phyloP scores from a whole-genome alignment of 192 early-diverging fungal genomes.

The Jimgerdemannia lactiflua region DNA sequence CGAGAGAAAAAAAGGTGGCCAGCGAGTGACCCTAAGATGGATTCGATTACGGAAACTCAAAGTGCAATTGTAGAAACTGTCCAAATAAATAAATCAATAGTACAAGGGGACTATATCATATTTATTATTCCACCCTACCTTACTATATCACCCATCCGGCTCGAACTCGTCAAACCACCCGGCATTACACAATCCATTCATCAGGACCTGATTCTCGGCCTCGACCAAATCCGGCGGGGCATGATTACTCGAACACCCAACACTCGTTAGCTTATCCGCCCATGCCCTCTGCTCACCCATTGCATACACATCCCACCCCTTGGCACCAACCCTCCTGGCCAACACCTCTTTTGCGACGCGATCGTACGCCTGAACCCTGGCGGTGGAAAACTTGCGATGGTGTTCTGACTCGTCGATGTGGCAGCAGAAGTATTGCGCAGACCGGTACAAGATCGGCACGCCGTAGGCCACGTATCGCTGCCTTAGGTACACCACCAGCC shows the following conservation, averaged over 20 bases:
- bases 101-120: no score
- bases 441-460: conserved; percentile 39
- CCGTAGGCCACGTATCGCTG: conserved; percentile 20
- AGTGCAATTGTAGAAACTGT: no score
- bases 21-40: no score
- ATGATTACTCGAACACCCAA: conserved; percentile 44
- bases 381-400: conserved; percentile 23
- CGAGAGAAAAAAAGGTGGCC: no score
- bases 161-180: not conserved
- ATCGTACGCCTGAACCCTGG: conserved; percentile 26
- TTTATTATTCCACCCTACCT: not conserved
- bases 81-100: no score
- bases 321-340: conserved; percentile 15
- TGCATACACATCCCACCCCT: conserved; percentile 41
- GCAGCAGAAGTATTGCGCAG: conserved; percentile 54
- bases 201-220: conserved; percentile 43
- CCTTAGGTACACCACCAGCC: conserved; percentile 25
- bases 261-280: conserved; percentile 17
- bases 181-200: conserved; percentile 35
- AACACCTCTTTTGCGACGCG: conserved; percentile 19
- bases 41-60: no score
- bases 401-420: conserved; percentile 26
- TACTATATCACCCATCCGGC: not conserved
- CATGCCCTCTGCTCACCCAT: conserved; percentile 33
- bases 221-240: conserved; percentile 46